Conservation (phyloP, 1,284 basidiomycete species). For the Polyporus tsugae region DNA sequence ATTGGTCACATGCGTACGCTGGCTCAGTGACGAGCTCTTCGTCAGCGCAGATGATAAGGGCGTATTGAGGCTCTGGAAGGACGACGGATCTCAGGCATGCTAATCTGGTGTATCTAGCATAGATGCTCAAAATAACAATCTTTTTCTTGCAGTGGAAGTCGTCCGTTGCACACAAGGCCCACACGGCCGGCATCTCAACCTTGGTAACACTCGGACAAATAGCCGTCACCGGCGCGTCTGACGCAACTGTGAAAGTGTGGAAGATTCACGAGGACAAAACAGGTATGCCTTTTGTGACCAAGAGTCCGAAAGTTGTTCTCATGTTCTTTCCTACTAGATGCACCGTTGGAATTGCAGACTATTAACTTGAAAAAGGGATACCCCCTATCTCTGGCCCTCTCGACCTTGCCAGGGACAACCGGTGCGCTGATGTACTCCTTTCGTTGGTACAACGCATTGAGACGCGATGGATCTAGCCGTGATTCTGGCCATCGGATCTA, state of each 20-base stretch:
- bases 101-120: neutral
- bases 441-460: neutral
- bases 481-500: constrained; percentile 81
- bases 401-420: constrained; percentile 70
- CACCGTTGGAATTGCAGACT: constrained; percentile 61
- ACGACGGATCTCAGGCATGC: constrained; percentile 50
- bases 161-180: constrained; percentile 59
- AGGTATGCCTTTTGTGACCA: constrained; percentile 39
- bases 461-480: constrained; percentile 52
- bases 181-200: constrained; percentile 73
- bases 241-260: constrained; percentile 82
- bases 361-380: constrained; percentile 76
- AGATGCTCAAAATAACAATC: constrained; percentile 33
- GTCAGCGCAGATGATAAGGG: constrained; percentile 83
- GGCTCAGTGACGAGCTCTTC: constrained; percentile 58
- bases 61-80: constrained; percentile 61
- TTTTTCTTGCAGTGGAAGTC: constrained; percentile 59
- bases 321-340: constrained; percentile 40
- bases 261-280: constrained; percentile 42
- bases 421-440: constrained; percentile 50
- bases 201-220: constrained; percentile 57
- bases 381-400: constrained; percentile 75
- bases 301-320: neutral
- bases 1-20: constrained; percentile 80
- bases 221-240: constrained; percentile 83